Conservation (phyloP, 495 filamentous ascomycete genomes). For the Annulohypoxylon moriforme region DNA sequence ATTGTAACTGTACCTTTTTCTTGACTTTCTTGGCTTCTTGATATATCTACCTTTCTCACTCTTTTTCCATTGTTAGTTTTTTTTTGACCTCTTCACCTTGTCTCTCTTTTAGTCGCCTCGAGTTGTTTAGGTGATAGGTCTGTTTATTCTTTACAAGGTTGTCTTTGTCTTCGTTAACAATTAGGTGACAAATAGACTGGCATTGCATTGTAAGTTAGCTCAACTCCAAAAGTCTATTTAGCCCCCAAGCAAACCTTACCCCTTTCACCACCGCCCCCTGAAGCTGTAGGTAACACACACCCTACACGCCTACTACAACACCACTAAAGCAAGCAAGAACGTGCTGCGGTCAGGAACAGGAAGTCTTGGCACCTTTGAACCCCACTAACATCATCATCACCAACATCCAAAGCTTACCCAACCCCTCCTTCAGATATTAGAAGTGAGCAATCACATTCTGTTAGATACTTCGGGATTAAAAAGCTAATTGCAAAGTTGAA, state of each 20-base stretch:
- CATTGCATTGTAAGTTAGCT: neutral
- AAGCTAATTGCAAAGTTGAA: conserved; percentile 1
- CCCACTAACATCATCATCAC: conserved; percentile 21
- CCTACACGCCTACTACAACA: neutral
- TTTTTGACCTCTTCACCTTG: conserved; percentile 4
- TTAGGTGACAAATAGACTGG: neutral
- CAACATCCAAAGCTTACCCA: conserved; percentile 11
- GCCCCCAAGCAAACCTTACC: conserved; percentile 10
- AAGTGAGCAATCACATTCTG: neutral
- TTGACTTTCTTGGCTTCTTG: neutral
- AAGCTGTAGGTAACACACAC: conserved; percentile 17
- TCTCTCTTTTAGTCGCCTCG: neutral
- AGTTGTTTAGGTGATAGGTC: conserved; percentile 3
- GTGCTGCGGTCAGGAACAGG: conserved; percentile 34
- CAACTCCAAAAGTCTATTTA: neutral
- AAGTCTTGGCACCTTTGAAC: conserved; percentile 38
- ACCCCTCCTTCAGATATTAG: conserved; percentile 9
- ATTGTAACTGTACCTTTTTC: conserved; percentile 6
- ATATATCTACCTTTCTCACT: conserved; percentile 5
- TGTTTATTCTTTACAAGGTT: neutral
- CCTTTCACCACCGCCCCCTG: conserved; percentile 6
- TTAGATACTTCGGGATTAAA: neutral
- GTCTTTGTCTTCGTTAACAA: conserved; percentile 10
- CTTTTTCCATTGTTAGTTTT: neutral
- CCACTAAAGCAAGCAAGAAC: conserved; percentile 5